phyloP scores from a whole-genome alignment of 2,329 filamentous ascomycete species.

The Fusarium protoensiforme region DNA sequence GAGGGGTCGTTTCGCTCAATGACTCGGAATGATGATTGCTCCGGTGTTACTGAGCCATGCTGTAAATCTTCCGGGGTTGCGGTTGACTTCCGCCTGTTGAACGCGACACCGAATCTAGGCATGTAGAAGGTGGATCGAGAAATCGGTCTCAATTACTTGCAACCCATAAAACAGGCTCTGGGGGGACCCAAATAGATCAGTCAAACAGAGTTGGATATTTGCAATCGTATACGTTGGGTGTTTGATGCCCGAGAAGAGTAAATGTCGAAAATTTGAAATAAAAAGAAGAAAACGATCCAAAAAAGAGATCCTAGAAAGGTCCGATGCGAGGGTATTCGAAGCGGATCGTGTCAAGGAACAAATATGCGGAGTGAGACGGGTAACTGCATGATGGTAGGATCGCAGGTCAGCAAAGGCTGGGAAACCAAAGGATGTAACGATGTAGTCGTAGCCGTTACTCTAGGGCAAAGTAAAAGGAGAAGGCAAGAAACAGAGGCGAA shows the following conservation, averaged over 20 bases:
- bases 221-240: slow-evolving; percentile 28
- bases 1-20: slow-evolving; percentile 63
- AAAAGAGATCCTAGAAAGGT: slow-evolving; percentile 27
- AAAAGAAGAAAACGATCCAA: slow-evolving; percentile 27
- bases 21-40: slow-evolving; percentile 67
- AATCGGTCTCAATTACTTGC: slow-evolving; percentile 36
- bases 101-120: slow-evolving; percentile 71
- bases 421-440: slow-evolving; percentile 22
- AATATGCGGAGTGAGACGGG: slow-evolving; percentile 37
- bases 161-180: slow-evolving; percentile 40
- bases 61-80: slow-evolving; percentile 65
- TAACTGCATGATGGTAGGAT: slow-evolving; percentile 43
- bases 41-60: slow-evolving; percentile 58
- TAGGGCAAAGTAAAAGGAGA: not conserved
- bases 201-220: slow-evolving; percentile 18
- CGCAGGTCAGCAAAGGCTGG: slow-evolving; percentile 33
- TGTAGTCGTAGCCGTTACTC: slow-evolving; percentile 25
- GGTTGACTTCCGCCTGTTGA: slow-evolving; percentile 70
- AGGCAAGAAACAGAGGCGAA: not conserved
- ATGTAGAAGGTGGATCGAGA: slow-evolving; percentile 55
- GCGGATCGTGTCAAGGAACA: slow-evolving; percentile 38
- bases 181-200: slow-evolving; percentile 9
- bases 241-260: slow-evolving; percentile 12
- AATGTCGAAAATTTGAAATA: slow-evolving; percentile 11
- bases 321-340: slow-evolving; percentile 37